These are phyloP conservation scores for Primulina tabacum DNA, from an alignment of 257 asterid genomes.

Conservation along the genomic window DNA sequence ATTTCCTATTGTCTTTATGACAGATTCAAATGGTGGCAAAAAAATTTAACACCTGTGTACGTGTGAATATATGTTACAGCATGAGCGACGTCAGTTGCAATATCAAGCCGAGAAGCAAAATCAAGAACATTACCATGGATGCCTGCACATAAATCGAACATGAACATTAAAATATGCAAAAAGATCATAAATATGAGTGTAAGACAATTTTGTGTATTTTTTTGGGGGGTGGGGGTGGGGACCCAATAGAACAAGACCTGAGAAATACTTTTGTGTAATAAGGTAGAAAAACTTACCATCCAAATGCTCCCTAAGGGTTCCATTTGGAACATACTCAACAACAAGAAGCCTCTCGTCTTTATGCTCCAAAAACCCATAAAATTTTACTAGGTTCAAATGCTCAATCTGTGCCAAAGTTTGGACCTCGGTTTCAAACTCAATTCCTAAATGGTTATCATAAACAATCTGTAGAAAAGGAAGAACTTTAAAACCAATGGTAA, in stretches of 20 bases:
- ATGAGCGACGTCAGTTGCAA: constrained; percentile 92
- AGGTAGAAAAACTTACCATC: constrained; percentile 61
- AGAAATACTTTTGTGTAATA: background rate
- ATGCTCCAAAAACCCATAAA: constrained; percentile 77
- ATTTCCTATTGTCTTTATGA: background rate
- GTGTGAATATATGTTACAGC: constrained; percentile 92
- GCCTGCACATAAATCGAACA: constrained; percentile 41
- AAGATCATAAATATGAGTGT: background rate
- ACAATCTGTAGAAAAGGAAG: constrained; percentile 44
- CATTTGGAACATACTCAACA: constrained; percentile 89
- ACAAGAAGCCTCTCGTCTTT: constrained; percentile 79
- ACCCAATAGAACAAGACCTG: background rate
- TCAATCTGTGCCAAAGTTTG: constrained; percentile 68
- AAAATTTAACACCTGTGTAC: constrained; percentile 61
- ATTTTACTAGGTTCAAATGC: constrained; percentile 77
- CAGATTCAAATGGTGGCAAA: background rate
- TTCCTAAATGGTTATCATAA: constrained; percentile 64
- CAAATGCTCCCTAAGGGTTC: constrained; percentile 87
- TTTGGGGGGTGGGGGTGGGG: too few species aligned
- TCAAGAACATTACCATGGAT: constrained; percentile 55
- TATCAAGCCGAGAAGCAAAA: constrained; percentile 68
- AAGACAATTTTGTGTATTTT: background rate
- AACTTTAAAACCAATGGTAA: background rate
- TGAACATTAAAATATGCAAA: constrained; percentile 1
- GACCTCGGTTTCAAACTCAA: constrained; percentile 76